Evolutionary conservation across 331 rosid species (phyloP).

Genomic region (Acacia concinna): DNA sequence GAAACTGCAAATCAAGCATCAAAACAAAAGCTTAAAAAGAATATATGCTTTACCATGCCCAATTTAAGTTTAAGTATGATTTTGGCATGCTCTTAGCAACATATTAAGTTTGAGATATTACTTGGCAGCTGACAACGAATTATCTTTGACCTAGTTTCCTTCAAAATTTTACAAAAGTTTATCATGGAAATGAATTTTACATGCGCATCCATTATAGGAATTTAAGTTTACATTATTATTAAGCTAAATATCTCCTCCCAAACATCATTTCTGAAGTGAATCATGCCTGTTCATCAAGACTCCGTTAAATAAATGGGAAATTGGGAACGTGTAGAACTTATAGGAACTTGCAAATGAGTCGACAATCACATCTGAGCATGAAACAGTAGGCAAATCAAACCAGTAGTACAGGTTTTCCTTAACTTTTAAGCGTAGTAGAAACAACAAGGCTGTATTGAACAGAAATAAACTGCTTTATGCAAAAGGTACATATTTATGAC

Average conservation of each 20-base stretch:
- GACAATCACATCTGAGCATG: background rate
- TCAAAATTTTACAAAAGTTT: background rate
- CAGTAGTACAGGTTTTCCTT: background rate
- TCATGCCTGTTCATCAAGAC: background rate
- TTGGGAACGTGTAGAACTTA: background rate
- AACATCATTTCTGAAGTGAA: background rate
- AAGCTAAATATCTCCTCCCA: conserved; percentile 7
- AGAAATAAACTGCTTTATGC: conserved; percentile 7
- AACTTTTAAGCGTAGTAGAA: background rate
- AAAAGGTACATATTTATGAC: conserved; percentile 8
- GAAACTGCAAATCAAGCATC: background rate
- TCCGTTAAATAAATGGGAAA: background rate
- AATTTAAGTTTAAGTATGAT: background rate
- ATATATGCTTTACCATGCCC: background rate
- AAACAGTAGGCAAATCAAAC: background rate
- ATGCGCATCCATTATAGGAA: background rate
- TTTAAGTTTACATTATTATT: background rate
- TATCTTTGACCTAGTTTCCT: conserved; percentile 1
- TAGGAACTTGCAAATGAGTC: conserved; percentile 2
- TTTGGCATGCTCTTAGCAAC: background rate
- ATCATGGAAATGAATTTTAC: background rate
- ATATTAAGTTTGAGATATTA: background rate
- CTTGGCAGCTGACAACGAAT: background rate
- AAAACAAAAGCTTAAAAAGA: background rate
- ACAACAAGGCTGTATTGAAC: background rate